Conservation (phyloP, 768 basidiomycete species). For the Kwoniella bestiolae region DNA sequence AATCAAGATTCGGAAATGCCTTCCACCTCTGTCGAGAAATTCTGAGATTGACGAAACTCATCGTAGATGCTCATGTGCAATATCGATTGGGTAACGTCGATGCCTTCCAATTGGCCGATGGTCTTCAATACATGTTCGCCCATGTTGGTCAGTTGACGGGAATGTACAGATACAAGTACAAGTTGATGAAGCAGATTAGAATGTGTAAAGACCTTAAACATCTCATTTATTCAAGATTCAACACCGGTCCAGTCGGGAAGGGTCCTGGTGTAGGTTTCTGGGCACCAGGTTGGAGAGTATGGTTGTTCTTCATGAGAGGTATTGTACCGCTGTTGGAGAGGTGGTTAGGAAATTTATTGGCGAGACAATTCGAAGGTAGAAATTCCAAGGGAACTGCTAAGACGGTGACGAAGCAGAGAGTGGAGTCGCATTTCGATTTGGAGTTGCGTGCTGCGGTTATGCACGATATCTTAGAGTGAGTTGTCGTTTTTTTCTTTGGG, state of each 20-base stretch:
- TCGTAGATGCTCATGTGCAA: constrained; percentile 98
- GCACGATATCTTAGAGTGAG: constrained; percentile 86
- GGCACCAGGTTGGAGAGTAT: constrained; percentile 99
- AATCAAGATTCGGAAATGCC: constrained; percentile 99
- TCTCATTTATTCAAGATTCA: constrained; percentile 69
- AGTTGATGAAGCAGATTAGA: constrained; percentile 99
- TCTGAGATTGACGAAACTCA: constrained; percentile 92
- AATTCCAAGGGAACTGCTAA: constrained; percentile 92
- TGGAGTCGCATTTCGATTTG: constrained; percentile 97
- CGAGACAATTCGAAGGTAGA: constrained; percentile 96
- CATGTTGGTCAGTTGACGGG: constrained; percentile 98
- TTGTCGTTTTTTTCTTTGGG: background rate
- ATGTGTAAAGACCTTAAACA: constrained; percentile 99
- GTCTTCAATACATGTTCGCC: constrained; percentile 94
- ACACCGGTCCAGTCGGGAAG: constrained; percentile 98
- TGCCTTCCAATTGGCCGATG: constrained; percentile 98
- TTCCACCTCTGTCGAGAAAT: constrained; percentile 96
- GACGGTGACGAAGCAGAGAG: constrained; percentile 98
- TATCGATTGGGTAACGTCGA: constrained; percentile 98
- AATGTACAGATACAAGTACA: constrained; percentile 90
- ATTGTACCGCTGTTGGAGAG: constrained; percentile 96
- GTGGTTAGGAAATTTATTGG: constrained; percentile 97
- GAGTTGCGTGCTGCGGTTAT: constrained; percentile 97
- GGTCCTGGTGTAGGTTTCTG: constrained; percentile 99
- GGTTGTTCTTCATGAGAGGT: constrained; percentile 99